These are phyloP conservation scores for Russula virescens DNA, from an alignment of 768 basidiomycete species.

Conservation along the genomic window DNA sequence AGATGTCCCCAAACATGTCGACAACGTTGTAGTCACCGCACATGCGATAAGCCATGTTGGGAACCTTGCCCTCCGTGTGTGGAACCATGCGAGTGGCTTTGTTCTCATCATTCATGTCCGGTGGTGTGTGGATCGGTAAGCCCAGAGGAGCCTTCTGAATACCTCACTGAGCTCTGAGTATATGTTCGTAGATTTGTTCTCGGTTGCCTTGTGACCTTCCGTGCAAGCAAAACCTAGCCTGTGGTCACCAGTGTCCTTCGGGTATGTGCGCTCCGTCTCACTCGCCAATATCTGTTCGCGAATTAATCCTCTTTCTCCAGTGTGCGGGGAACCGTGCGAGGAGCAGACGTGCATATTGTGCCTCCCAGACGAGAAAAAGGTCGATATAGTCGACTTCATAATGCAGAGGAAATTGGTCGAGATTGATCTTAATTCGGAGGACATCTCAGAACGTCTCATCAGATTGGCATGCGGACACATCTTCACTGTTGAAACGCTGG, in stretches of 20 bases:
- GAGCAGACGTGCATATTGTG: constrained; percentile 33
- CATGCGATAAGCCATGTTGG: constrained; percentile 31
- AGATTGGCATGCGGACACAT: constrained; percentile 34
- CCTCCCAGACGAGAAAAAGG: constrained; percentile 24
- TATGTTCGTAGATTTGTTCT: constrained; percentile 31
- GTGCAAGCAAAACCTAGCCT: constrained; percentile 30
- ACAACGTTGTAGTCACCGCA: constrained; percentile 30
- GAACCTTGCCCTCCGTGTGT: constrained; percentile 33
- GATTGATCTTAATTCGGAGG: constrained; percentile 27
- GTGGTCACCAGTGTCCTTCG: constrained; percentile 38
- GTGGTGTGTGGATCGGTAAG: constrained; percentile 37
- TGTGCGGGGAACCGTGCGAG: constrained; percentile 37
- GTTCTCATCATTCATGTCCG: constrained; percentile 32
- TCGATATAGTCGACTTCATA: constrained; percentile 36
- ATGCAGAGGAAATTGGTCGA: constrained; percentile 30
- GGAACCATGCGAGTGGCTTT: constrained; percentile 35
- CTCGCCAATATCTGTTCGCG: not conserved
- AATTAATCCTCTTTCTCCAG: constrained; percentile 22
- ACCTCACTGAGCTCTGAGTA: not conserved
- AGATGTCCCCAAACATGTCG: constrained; percentile 28
- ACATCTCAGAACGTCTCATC: constrained; percentile 30
- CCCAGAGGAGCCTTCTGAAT: not conserved
- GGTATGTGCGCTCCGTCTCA: constrained; percentile 24
- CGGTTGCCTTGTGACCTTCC: constrained; percentile 35
- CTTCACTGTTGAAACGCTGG: constrained; percentile 38